Evolutionary conservation across 2,329 filamentous ascomycete species (phyloP), one percentile per base, ranked within the genome.

Genomic region (Drechslerella dactyloides): DNA sequence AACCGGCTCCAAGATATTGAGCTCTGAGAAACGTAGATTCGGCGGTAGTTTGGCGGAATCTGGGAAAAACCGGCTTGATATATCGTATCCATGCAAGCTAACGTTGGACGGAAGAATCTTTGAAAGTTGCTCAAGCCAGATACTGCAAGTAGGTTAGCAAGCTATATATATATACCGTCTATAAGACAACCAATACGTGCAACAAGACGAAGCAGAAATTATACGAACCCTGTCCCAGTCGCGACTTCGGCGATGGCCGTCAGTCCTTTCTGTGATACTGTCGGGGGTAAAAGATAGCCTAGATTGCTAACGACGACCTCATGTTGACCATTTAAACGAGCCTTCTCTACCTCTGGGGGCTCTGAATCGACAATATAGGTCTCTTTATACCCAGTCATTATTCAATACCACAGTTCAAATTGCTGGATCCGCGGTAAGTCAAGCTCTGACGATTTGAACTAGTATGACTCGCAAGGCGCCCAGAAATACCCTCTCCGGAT

Each of bases 61-160:
- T 21, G 65, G 65, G 46, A 70, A 70, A 13, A 70, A 48, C n/a
- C 53, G 53, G 27, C 62, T 54, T 17, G 44, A 58, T 24, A 63
- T 59, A 15, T 64, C 65, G 17, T 59, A 70, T 15, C 65, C 65
- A 37, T 64, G 15, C 5, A 63, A 44, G 19, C 17, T 55, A n/a
- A 55, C 58, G 7, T 58, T 63, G 17, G 53, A 33, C 17, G 65
- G 58, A 1, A 63, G 30, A 10, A 37, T 23, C 10, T 53, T 51
- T 15, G 65, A n/a, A 6, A 69, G 53, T 10, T 62, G 52, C 19
- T 52, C 21, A 7, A 65, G 61, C 65, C 58, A 70, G 27, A 63
- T 70, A 40, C 65, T 70, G 19, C 4, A 33, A 3, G 8, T 33
- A 33, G 3, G 8, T 33, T 8, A 33, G 27, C 3, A 33, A 33